A percentile compares a stretch with the other conserved stretches of the same genome.
These are phyloP conservation scores for Marsdenia floribunda DNA, from an alignment of 257 asterid species.

Conservation along the genomic window DNA sequence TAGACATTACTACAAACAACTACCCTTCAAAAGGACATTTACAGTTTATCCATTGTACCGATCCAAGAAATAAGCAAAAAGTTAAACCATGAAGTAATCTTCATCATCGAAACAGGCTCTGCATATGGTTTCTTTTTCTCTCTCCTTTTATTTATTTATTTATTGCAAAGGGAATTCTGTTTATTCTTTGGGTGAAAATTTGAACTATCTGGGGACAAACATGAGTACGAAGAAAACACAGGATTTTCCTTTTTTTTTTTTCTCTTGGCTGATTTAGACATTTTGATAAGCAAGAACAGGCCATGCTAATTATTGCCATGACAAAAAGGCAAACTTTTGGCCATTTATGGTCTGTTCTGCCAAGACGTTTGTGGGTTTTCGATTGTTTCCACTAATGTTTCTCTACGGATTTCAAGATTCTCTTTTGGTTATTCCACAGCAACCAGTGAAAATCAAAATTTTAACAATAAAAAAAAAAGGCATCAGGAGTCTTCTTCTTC, in stretches of 20 bases:
- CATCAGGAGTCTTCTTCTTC: neutral
- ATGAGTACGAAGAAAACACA: no score
- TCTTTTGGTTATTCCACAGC: neutral
- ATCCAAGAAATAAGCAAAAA: no score
- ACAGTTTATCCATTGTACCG: no score
- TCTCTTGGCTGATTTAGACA: no score
- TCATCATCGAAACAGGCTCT: no score
- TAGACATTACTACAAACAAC: no score
- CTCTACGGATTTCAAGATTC: neutral
- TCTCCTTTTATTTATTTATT: no score
- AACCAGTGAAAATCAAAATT: neutral
- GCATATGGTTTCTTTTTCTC: no score
- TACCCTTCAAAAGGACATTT: no score
- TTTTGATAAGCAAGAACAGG: no score
- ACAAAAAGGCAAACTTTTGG: neutral
- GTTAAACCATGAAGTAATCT: no score
- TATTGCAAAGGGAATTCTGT: neutral
- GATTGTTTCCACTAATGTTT: neutral
- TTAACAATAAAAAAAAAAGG: neutral
- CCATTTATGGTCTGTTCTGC: neutral
- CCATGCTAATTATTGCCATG: no score
- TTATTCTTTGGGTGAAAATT: neutral
- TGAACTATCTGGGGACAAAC: neutral
- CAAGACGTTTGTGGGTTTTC: neutral
- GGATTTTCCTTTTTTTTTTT: neutral